These are phyloP conservation scores for Tulasnella sp. DNA, from an alignment of 768 basidiomycete species.

Conservation along the genomic window DNA sequence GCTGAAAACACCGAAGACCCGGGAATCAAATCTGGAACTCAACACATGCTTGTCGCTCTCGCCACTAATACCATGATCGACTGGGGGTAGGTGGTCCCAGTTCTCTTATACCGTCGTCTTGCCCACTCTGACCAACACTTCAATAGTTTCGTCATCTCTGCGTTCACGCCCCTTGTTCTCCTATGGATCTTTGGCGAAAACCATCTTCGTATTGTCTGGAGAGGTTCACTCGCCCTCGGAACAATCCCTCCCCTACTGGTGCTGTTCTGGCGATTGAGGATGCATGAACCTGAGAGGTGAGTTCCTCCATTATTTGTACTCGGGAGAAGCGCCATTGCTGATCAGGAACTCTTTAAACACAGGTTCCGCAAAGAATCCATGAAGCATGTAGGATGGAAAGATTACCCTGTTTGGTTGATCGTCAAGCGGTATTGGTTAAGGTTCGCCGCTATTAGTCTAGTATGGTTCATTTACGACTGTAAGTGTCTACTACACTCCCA, in stretches of 20 bases:
- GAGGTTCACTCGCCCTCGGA: slow-evolving; percentile 72
- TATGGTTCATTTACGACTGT: slow-evolving; percentile 47
- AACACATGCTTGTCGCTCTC: slow-evolving; percentile 78
- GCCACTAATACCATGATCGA: slow-evolving; percentile 87
- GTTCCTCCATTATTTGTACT: background rate
- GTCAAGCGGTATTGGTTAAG: slow-evolving; percentile 71
- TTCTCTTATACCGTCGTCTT: background rate
- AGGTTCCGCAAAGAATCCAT: slow-evolving; percentile 67
- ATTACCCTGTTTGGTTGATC: slow-evolving; percentile 69
- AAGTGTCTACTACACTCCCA: background rate
- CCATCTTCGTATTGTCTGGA: slow-evolving; percentile 83
- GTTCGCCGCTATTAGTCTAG: slow-evolving; percentile 64
- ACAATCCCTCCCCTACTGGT: slow-evolving; percentile 70
- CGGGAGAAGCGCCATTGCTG: background rate
- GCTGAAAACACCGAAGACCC: slow-evolving; percentile 85
- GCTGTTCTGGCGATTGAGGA: slow-evolving; percentile 78
- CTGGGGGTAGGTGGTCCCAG: slow-evolving; percentile 22
- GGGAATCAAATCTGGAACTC: slow-evolving; percentile 66
- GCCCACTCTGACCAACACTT: slow-evolving; percentile 26
- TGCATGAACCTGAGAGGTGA: slow-evolving; percentile 62
- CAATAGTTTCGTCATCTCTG: slow-evolving; percentile 49
- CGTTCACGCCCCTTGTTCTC: slow-evolving; percentile 77
- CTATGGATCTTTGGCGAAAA: slow-evolving; percentile 81
- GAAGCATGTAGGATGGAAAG: slow-evolving; percentile 44
- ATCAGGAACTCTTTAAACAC: background rate